Base-by-base conservation (phyloP, 495 filamentous ascomycete genomes). In the Aspergillus cavernicola region DNA sequence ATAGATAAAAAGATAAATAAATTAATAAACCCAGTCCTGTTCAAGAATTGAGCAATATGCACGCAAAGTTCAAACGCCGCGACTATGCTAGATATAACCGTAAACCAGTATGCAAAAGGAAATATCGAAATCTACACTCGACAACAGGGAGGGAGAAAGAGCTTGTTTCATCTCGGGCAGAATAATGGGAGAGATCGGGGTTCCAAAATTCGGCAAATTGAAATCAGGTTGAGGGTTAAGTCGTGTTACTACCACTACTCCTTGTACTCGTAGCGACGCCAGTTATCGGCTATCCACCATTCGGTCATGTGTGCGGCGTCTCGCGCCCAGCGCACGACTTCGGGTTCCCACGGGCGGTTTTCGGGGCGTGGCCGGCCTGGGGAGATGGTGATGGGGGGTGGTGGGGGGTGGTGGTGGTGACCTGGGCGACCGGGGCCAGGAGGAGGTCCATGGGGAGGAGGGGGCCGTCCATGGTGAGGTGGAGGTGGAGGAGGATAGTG, bases 241-340 rank as follows among this genome's bases (percentile, higher is more conserved):
- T 6, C 5, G 18, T 22, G 9, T 43, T 28, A 42, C 24, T 19
- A 15, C 26, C 49, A 41, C 15, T 37, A 33, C 20, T 49, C 52
- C 4, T 37, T 26, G 26, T 63, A 63, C 16, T 44, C 36, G 29
- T 62, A 68, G 16, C 63, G 65, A 18, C 54, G 50, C 66, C 67
- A 70, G 55, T 73, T 73, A 42, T 78, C 72, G 31, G 50, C 52
- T 22, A 78, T 66, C 66, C 68, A 74, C 73, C 73, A 76, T 26
- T 73, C 65, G 16, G 66, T 55, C 28, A 76, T 62, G 36, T 73
- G 67, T 16, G 72, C 69, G 3, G 74, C 76, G 23, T 77, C 67
- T 39, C 67, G 66, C 4, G 75, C 60, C 73, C 73, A 80, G 12
- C 64, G 45, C 6, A 73, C 64, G 12, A 59, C 65, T 1, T 74